Evolutionary conservation across 176 grass and related monocot species (phyloP), one percentile per base, ranked within the genome.

Genomic region (Rhynchospora breviuscula): DNA sequence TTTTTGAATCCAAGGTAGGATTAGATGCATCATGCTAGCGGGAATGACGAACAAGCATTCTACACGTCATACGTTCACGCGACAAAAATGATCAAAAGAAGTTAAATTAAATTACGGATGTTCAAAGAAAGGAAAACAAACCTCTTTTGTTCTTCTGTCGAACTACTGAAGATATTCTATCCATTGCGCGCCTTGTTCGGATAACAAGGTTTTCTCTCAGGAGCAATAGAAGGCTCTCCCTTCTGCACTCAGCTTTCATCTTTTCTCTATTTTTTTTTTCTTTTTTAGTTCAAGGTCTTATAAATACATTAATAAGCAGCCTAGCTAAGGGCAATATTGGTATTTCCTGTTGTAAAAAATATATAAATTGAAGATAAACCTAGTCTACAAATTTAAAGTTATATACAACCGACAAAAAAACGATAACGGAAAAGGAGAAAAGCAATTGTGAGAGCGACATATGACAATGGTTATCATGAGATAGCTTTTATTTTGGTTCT

Each of bases 391-490:
- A 79, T 58, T 26, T 56, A 79, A 79, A 58, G 19, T 1, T 35
- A 62, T 35, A 62, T 44, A 80, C 59, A 44, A 60, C 59, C 40
- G n/a, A 63, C 78, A 59, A 63, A 43, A 60, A 13, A 13, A 61
- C 18, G 10, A 61, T 1, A 80, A 51, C 19, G 9, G 4, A 52
- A 53, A 75, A 74, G 44, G 10, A 40, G 14, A 80, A 80, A 62
- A 63, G 54, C 61, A 60, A 80, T 14, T 59, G 57, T 60, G 54
- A 80, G 56, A 62, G 56, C 57, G 49, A 79, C 51, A 4, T 13
- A 62, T 63, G 78, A 59, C 57, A 62, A 80, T 80, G 59, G 57
- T 80, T 22, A 80, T 80, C 29, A 59, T 80, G 53, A 80, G 78
- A 80, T 80, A 19, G 21, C 33, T 62, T 79, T 80, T 80, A 80